Evolutionary conservation across 345 rosid species (phyloP), one percentile per base, ranked within the genome.

Genomic region (Eucalyptus cloeziana): DNA sequence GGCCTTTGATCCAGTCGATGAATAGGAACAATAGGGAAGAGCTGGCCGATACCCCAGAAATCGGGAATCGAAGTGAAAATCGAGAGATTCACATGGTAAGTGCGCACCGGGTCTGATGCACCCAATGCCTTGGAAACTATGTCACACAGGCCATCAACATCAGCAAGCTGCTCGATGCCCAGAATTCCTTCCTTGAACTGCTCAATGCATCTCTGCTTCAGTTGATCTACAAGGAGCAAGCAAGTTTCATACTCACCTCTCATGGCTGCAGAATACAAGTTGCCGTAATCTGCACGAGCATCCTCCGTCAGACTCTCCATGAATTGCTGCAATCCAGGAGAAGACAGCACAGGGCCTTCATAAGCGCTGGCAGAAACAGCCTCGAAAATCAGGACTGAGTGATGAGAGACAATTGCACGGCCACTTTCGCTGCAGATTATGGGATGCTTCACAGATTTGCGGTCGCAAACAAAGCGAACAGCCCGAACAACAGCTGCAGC

Each of bases 11-110:
- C 99, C 16, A 96, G 94, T 44, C 95, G 91, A 89, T 98, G 99
- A 76, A 97, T 98, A 0, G 99, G 99, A 81, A 97, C 94, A 4
- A 98, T 95, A 25, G 99, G 99, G 86, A 98, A 98, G 89, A 95
- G 87, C 93, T 97, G 99, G 22, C 94, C 97, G 86, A 97, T 98
- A 24, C 97, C 97, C 99, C 99, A 98, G 88, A 95, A 95, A 93
- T 98, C 99, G 31, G 99, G 99, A 91, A 98, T 97, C 6, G 99
- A 98, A 54, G 99, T 97, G 92, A 98, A 98, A 60, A 98, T 90
- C 0, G 99, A 98, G 5, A 98, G 95, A 88, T 98, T 98, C 37
- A 96, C 95, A 87, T 96, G 94, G 90, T 96, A 98, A 43, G 97
- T 96, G 11, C 93, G 94, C 47, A 92, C 92, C 2, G 96, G 91